Evolutionary conservation across 2,329 filamentous ascomycete genomes (phyloP).

Genomic region (Alternaria viburni): DNA sequence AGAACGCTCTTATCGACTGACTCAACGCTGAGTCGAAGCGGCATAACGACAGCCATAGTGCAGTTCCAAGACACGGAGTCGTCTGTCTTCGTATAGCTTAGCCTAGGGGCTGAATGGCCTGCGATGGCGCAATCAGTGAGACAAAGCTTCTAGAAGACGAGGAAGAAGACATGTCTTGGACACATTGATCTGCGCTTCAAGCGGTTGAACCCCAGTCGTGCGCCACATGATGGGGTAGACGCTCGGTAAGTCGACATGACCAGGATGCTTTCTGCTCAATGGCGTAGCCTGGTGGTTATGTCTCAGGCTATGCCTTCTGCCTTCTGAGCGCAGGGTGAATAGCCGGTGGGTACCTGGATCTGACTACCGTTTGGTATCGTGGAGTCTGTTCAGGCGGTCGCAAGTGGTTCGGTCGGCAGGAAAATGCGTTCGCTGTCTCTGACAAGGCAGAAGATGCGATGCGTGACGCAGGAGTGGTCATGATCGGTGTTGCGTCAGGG

Average conservation of each 20-base stretch:
- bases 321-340: slow-evolving; percentile 3
- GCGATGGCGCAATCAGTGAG: background rate
- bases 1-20: background rate
- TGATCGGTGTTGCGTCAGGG: background rate
- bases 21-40: slow-evolving; percentile 1
- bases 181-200: slow-evolving; percentile 14
- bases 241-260: background rate
- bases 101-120: background rate
- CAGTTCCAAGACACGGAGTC: background rate
- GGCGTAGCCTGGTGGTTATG: background rate
- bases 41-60: background rate
- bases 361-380: slow-evolving; percentile 4
- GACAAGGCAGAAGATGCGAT: background rate
- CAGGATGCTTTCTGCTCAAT: background rate
- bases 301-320: background rate
- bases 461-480: background rate
- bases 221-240: slow-evolving; percentile 13
- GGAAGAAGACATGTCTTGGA: background rate
- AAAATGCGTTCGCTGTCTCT: background rate
- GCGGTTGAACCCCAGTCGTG: slow-evolving; percentile 22
- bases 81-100: background rate
- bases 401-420: slow-evolving; percentile 7
- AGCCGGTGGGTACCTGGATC: slow-evolving; percentile 23
- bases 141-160: slow-evolving; percentile 6
- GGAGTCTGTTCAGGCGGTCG: background rate